Conservation (phyloP, 2,329 filamentous ascomycete species). For the Didymella lethalis region DNA sequence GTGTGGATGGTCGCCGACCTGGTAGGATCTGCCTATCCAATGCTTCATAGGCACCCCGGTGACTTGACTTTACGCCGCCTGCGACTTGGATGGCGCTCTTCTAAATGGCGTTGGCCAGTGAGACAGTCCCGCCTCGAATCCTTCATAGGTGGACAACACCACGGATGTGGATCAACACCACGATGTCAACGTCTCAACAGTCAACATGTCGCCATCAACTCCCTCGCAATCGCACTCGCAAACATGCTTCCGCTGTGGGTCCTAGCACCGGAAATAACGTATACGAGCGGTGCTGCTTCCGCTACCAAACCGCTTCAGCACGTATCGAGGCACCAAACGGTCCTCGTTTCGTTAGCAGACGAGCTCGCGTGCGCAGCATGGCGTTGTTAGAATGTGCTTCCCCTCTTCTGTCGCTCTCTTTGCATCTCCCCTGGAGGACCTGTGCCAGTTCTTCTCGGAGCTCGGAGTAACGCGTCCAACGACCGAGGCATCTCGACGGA, state of each 20-base stretch:
- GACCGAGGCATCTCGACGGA: slow-evolving; percentile 13
- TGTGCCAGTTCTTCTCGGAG: not conserved
- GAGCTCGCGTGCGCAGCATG: slow-evolving; percentile 5
- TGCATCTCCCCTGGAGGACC: not conserved
- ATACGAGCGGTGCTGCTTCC: slow-evolving; percentile 7
- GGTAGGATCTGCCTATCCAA: too few species aligned
- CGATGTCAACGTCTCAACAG: not conserved
- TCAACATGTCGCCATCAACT: not conserved
- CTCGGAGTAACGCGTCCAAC: not conserved
- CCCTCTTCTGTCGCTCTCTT: not conserved
- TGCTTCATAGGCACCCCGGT: too few species aligned
- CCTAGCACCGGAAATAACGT: slow-evolving; percentile 12
- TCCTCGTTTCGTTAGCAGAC: slow-evolving; percentile 9
- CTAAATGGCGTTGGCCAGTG: too few species aligned
- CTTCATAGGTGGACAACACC: not conserved
- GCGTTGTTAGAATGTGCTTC: slow-evolving; percentile 1
- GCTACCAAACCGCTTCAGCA: slow-evolving; percentile 4
- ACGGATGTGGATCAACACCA: not conserved
- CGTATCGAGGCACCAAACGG: slow-evolving; percentile 11
- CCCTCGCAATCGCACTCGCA: not conserved
- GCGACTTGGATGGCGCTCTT: too few species aligned
- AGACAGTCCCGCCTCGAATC: not conserved
- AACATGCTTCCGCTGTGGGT: slow-evolving; percentile 16
- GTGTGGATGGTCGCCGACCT: too few species aligned
- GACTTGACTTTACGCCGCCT: too few species aligned